These are phyloP conservation scores for Gynostemma pentaphyllum DNA, from an alignment of 306 rosid species.

Conservation along the genomic window DNA sequence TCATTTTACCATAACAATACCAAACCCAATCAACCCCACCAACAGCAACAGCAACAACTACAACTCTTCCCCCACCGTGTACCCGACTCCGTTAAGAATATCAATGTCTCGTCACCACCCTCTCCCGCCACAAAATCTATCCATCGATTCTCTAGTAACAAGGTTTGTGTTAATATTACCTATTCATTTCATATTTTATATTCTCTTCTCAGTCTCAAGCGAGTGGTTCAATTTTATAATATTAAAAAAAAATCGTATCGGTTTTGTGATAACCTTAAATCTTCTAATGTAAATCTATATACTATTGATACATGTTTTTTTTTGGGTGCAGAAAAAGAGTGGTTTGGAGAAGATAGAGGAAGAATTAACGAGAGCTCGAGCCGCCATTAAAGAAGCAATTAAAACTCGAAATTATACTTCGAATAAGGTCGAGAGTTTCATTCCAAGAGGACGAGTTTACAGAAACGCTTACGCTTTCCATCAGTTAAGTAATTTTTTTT, in stretches of 20 bases:
- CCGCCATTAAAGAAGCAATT: conserved; percentile 28
- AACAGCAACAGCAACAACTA: neutral
- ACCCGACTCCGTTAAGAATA: too few species aligned
- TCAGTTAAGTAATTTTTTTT: conserved; percentile 23
- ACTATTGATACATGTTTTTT: too few species aligned
- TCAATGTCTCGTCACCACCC: neutral
- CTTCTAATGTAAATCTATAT: too few species aligned
- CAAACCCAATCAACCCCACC: neutral
- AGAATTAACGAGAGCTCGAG: conserved; percentile 32
- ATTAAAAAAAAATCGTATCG: too few species aligned
- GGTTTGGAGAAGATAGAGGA: conserved; percentile 22
- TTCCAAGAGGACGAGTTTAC: conserved; percentile 46
- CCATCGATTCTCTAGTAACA: neutral
- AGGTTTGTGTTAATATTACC: too few species aligned
- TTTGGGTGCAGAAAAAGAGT: conserved; percentile 4
- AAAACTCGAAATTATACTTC: conserved; percentile 13
- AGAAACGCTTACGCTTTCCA: conserved; percentile 24
- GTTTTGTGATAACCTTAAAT: too few species aligned
- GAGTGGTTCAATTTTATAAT: too few species aligned
- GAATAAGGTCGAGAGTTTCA: conserved; percentile 16
- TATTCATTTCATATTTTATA: too few species aligned
- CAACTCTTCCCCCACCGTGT: neutral
- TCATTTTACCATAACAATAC: neutral
- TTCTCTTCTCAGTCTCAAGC: too few species aligned
- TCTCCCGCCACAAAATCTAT: neutral